Evolutionary conservation across 1,139 yeast species (phyloP), one percentile per base, ranked within the genome.

Genomic region (Scheffersomyces insectosa): DNA sequence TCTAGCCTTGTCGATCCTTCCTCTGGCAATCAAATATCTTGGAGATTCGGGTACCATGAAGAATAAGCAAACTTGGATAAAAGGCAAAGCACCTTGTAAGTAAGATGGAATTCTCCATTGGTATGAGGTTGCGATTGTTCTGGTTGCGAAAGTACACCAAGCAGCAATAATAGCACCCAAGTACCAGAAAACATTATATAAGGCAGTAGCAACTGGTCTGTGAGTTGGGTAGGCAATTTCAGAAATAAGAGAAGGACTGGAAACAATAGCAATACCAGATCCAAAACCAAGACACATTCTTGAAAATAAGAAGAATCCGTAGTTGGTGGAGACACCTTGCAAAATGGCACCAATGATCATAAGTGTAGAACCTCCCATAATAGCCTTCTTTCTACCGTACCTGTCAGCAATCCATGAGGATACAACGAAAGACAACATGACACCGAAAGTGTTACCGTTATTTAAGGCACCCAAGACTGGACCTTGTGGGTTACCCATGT

Each of bases 111-210:
- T 65, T 51, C 70, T 65, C 80, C 80, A 76, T 11, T 72, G 57
- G 43, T 54, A 55, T 48, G 66, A 60, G 36, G 51, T 52, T 28
- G 50, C 40, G 11, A 70, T 49, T 12, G 57, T 55, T 44, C 70
- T 64, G 12, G 80, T 69, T 40, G 82, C 82, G 48, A 67, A 76
- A 3, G 80, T 70, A 31, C 75, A 68, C 77, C 81, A 72, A 2
- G 85, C 78, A 6, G 84, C 83, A 38, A 80, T 52, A 32, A 76
- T 59, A 8, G 83, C 77, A 35, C 85, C 85, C 38, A 78, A 52
- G 39, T 54, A 54, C 57, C 56, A 54, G 33, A 52, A 50, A 68
- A 76, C 79, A 76, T 75, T 77, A 56, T 72, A 79, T 38, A 69
- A 59, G 23, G 77, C 64, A 25, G 83, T 77, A 29, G 67, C 55